phyloP scores from a whole-genome alignment of 768 basidiomycete species.

The Lentinus brumalis region DNA sequence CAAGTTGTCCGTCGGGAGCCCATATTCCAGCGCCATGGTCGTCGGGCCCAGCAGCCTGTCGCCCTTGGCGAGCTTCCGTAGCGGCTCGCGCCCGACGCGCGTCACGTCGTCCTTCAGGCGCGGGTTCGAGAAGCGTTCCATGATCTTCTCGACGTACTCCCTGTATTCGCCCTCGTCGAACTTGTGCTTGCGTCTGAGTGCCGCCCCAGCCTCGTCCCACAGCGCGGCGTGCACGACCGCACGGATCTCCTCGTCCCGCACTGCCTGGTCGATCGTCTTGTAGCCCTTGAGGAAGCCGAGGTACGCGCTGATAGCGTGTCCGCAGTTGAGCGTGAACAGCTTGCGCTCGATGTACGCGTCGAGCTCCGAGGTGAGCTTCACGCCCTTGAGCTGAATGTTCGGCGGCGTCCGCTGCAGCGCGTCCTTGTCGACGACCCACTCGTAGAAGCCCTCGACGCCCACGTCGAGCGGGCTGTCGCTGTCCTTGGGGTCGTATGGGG shows the following conservation, averaged over 20 bases:
- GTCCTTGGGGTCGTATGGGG: constrained; percentile 21
- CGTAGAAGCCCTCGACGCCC: constrained; percentile 43
- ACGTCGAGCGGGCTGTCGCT: constrained; percentile 36
- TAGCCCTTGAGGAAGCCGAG: constrained; percentile 37
- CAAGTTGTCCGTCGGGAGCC: constrained; percentile 33
- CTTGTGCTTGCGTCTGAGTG: constrained; percentile 34
- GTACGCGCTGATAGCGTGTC: constrained; percentile 42
- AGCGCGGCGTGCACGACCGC: constrained; percentile 35
- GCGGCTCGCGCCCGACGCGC: constrained; percentile 41
- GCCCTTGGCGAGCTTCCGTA: constrained; percentile 38
- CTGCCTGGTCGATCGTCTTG: constrained; percentile 34
- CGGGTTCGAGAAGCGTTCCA: constrained; percentile 38
- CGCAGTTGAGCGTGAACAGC: constrained; percentile 45
- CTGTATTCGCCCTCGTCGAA: constrained; percentile 28
- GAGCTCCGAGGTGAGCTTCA: constrained; percentile 36
- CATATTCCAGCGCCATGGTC: constrained; percentile 36
- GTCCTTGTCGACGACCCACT: constrained; percentile 40
- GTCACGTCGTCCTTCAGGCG: constrained; percentile 38
- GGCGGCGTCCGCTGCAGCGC: constrained; percentile 30
- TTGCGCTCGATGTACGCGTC: constrained; percentile 43
- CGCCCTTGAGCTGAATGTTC: constrained; percentile 31
- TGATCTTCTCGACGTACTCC: constrained; percentile 36
- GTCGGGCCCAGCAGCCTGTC: constrained; percentile 42
- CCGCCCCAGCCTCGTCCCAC: constrained; percentile 37
- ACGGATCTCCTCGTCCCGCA: constrained; percentile 33